These are phyloP conservation scores for Amylostereum areolatum DNA, from an alignment of 1,284 basidiomycete species.

Conservation along the genomic window DNA sequence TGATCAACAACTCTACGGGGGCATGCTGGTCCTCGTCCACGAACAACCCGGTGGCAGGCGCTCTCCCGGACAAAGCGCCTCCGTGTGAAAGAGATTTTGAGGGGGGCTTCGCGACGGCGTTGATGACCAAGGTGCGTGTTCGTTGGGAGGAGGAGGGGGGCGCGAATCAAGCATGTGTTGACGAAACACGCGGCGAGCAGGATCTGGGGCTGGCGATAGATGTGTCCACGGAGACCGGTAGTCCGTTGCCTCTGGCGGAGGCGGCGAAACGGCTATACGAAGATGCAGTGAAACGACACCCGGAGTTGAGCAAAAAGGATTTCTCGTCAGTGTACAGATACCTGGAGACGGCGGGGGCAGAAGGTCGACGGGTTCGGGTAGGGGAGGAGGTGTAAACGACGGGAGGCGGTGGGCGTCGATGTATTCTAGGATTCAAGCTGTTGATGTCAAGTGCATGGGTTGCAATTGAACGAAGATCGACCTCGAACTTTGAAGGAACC, in stretches of 20 bases:
- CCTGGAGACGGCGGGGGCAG: slow-evolving; percentile 24
- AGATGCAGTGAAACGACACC: slow-evolving; percentile 44
- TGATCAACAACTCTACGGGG: slow-evolving; percentile 82
- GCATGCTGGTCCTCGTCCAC: slow-evolving; percentile 79
- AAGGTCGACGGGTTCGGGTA: slow-evolving; percentile 5
- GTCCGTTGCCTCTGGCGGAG: slow-evolving; percentile 58
- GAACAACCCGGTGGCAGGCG: slow-evolving; percentile 83
- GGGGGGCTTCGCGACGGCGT: slow-evolving; percentile 76
- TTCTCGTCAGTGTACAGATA: slow-evolving; percentile 78
- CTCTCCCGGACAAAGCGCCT: slow-evolving; percentile 65
- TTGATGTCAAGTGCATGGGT: too few relatives aligned
- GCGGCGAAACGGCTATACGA: slow-evolving; percentile 58
- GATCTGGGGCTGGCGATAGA: slow-evolving; percentile 76
- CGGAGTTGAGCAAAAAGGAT: slow-evolving; percentile 62
- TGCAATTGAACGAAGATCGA: too few relatives aligned
- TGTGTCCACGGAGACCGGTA: slow-evolving; percentile 45
- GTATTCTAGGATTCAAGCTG: too few relatives aligned
- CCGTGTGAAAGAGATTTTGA: slow-evolving; percentile 83
- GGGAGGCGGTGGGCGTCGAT: not conserved
- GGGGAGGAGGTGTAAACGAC: not conserved
- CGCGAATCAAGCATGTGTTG: not conserved
- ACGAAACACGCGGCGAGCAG: slow-evolving; percentile 28
- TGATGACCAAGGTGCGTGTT: slow-evolving; percentile 73
- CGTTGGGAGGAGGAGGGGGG: too few relatives aligned
- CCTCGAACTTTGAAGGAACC: too few relatives aligned